Evolutionary conservation across 2,329 filamentous ascomycete genomes (phyloP), one percentile per base, ranked within the genome.

Genomic region (Xylaria sp.): DNA sequence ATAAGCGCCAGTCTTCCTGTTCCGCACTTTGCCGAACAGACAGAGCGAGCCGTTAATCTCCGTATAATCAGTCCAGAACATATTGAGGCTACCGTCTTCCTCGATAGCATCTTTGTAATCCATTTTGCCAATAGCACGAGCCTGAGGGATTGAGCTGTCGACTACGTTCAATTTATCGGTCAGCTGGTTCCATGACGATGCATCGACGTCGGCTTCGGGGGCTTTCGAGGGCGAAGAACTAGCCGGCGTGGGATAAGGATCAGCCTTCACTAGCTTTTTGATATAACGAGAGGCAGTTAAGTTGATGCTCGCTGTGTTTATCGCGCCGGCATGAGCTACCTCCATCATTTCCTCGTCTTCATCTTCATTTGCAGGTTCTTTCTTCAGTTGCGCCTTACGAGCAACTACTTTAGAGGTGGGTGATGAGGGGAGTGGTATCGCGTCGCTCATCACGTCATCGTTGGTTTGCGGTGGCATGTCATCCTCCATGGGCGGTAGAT

Each of bases 11-110:
- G 89, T 93, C 75, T 90, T 91, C 80, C 94, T 97, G 82, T 97
- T 94, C 75, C 94, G 89, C 28, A 97, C 95, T 78, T 99, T 99
- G 71, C 96, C 96, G 77, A 99, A 98, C 12, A 99, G 86, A 78
- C 94, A 98, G 10, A 99, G 83, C 73, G 90, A 96, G 67, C 95
- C 95, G 75, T 94, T 94, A 77, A 97, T 84, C 78, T 99, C 96
- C 0, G 91, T 93, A 76, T 97, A 99, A 80, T 99, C 96, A 8
- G 93, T 91, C 96, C 96, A 99, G 83, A 97, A 99, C 83, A 99
- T 93, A 73, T 91, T 91, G 34, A 99, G 84, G 73, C 92, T 97
- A 41, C 95, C 96, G 76, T 99, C 94, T 70, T 93, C 90, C 78
- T 98, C 95, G n/a, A 97, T 82, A n/a, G 93, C 94, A 79, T 97